These are phyloP conservation scores for Mucor ambiguus DNA, from an alignment of 371 early-diverging fungal genomes.

Conservation along the genomic window DNA sequence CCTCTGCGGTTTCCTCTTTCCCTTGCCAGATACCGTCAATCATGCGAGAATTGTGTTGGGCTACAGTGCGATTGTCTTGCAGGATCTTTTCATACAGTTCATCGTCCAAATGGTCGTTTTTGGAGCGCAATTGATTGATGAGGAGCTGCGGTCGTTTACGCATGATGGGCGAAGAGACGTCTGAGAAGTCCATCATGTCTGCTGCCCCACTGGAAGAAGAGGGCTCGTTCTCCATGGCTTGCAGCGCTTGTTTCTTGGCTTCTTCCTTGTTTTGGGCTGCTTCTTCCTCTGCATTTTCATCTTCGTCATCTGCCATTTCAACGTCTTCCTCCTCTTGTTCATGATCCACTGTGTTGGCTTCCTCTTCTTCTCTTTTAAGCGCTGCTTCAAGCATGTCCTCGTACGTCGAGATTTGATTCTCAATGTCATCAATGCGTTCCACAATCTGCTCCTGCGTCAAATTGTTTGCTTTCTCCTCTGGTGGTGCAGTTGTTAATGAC, in stretches of 20 bases:
- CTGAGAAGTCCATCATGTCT: conserved; percentile 27
- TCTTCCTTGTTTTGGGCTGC: conserved; percentile 30
- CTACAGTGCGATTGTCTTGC: conserved; percentile 59
- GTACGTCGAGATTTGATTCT: conserved; percentile 49
- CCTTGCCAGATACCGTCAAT: conserved; percentile 41
- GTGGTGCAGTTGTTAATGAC: too few species aligned
- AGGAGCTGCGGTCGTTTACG: conserved; percentile 48
- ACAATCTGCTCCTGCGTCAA: conserved; percentile 55
- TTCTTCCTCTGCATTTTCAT: conserved; percentile 27
- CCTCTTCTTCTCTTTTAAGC: conserved; percentile 24
- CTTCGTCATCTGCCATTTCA: conserved; percentile 21
- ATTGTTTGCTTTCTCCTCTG: neutral
- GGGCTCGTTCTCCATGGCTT: conserved; percentile 38
- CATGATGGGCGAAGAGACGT: conserved; percentile 28
- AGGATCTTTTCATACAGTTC: conserved; percentile 54
- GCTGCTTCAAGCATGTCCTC: conserved; percentile 47
- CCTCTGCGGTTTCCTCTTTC: conserved; percentile 28
- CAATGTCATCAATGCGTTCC: conserved; percentile 54
- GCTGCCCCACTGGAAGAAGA: conserved; percentile 14
- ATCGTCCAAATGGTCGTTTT: conserved; percentile 46
- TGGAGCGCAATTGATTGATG: conserved; percentile 44
- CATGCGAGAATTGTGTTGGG: conserved; percentile 51
- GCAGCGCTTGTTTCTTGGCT: conserved; percentile 46
- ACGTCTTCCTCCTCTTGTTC: conserved; percentile 15
- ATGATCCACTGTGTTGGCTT: neutral